phyloP scores from a whole-genome alignment of 2,329 filamentous ascomycete species.

The Pseudopyricularia javanii region DNA sequence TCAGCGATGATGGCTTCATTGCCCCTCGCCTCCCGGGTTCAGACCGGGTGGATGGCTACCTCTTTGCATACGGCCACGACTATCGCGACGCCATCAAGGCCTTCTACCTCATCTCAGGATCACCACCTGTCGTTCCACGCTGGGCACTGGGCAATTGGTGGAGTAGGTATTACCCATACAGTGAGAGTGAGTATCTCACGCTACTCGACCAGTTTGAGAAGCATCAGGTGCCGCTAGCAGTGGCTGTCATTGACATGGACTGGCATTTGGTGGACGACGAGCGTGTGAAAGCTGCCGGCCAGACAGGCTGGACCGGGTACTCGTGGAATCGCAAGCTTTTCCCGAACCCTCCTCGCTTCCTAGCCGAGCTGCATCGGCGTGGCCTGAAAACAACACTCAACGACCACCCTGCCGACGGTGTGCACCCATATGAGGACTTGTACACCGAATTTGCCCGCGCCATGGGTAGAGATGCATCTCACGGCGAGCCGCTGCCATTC shows the following conservation, averaged over 20 bases:
- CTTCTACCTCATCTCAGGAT: conserved; percentile 42
- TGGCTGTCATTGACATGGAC: conserved; percentile 54
- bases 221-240: conserved; percentile 40
- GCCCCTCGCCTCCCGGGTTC: conserved; percentile 27
- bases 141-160: conserved; percentile 36
- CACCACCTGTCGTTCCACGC: conserved; percentile 40
- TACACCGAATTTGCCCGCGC: conserved; percentile 42
- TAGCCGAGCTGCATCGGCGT: conserved; percentile 34
- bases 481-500: conserved; percentile 35
- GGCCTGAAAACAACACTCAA: conserved; percentile 45
- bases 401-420: conserved; percentile 48
- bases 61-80: conserved; percentile 47
- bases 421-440: conserved; percentile 41
- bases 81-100: conserved; percentile 40
- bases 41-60: conserved; percentile 42
- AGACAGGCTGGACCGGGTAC: conserved; percentile 37
- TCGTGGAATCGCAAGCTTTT: conserved; percentile 48
- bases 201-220: conserved; percentile 43
- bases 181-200: conserved; percentile 38
- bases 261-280: conserved; percentile 43
- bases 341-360: conserved; percentile 40
- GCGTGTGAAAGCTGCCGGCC: conserved; percentile 29
- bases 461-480: conserved; percentile 34
- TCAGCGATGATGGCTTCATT: conserved; percentile 39
- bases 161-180: conserved; percentile 49